These are phyloP conservation scores for Porphyrellus sp. DNA, from an alignment of 1,284 basidiomycete genomes.

Conservation along the genomic window DNA sequence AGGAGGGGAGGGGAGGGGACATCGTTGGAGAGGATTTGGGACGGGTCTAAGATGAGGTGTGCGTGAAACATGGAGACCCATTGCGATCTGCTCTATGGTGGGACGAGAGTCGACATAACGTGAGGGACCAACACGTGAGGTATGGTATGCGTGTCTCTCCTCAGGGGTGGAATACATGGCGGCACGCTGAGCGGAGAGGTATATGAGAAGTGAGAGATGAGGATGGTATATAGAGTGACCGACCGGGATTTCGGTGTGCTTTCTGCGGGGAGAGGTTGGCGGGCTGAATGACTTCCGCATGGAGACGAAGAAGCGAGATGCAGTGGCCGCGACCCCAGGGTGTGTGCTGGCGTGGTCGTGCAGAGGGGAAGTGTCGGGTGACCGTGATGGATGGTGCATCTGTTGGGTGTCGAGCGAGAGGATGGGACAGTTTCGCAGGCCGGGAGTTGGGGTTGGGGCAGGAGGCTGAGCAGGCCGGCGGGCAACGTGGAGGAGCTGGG, in stretches of 20 bases:
- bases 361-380: constrained; percentile 12
- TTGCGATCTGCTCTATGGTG: constrained; percentile 69
- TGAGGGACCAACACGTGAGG: constrained; percentile 38
- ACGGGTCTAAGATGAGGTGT: constrained; percentile 60
- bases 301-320: constrained; percentile 33
- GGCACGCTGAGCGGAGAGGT: constrained; percentile 21
- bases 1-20: constrained; percentile 18
- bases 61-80: constrained; percentile 70
- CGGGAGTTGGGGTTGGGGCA: background rate
- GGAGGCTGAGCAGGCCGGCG: background rate
- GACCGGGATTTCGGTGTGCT: constrained; percentile 16
- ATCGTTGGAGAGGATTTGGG: constrained; percentile 17
- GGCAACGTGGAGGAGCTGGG: constrained; percentile 5
- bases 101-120: constrained; percentile 50
- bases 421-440: background rate
- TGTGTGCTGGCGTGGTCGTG: background rate
- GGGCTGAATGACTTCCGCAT: constrained; percentile 32
- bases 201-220: constrained; percentile 10
- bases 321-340: constrained; percentile 20
- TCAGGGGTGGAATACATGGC: constrained; percentile 56
- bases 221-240: constrained; percentile 5
- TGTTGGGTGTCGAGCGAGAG: constrained; percentile 6
- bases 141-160: constrained; percentile 36
- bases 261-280: constrained; percentile 22
- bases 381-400: constrained; percentile 20